These are phyloP conservation scores for Epichloe sp. DNA, from an alignment of 2,329 filamentous ascomycete genomes.

Conservation along the genomic window DNA sequence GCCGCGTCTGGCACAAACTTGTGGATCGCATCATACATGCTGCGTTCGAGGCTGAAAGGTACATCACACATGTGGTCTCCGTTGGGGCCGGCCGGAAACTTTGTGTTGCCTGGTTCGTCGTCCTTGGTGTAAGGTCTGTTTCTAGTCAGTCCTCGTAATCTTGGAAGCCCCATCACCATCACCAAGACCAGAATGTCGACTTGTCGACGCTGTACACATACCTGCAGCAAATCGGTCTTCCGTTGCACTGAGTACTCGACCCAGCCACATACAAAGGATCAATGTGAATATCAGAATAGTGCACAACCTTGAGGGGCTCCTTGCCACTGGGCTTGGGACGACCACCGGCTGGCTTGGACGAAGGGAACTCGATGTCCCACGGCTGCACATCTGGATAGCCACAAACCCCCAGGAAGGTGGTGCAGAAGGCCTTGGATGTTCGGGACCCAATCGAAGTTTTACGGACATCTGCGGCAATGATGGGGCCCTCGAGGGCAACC, in stretches of 20 bases:
- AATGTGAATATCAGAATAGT: slow-evolving; percentile 47
- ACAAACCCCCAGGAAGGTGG: slow-evolving; percentile 38
- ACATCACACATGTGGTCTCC: slow-evolving; percentile 41
- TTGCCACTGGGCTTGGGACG: slow-evolving; percentile 30
- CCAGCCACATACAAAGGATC: slow-evolving; percentile 42
- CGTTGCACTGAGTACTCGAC: slow-evolving; percentile 37
- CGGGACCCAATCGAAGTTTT: slow-evolving; percentile 33
- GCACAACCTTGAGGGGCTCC: slow-evolving; percentile 38
- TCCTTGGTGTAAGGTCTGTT: slow-evolving; percentile 29
- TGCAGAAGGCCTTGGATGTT: slow-evolving; percentile 38
- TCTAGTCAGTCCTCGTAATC: slow-evolving; percentile 2
- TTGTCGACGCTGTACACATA: slow-evolving; percentile 9
- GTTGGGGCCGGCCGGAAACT: slow-evolving; percentile 35
- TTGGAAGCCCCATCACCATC: too few species aligned
- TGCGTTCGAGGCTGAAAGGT: slow-evolving; percentile 36
- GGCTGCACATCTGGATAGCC: slow-evolving; percentile 30
- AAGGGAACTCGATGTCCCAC: slow-evolving; percentile 31
- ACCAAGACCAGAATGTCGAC: too few species aligned
- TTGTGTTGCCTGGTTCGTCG: slow-evolving; percentile 34
- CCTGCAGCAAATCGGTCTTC: slow-evolving; percentile 46
- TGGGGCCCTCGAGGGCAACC: slow-evolving; percentile 37
- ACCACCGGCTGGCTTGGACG: slow-evolving; percentile 21
- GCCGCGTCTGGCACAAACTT: slow-evolving; percentile 30
- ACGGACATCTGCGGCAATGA: slow-evolving; percentile 35
- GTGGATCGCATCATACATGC: slow-evolving; percentile 40